Percentiles rank a stretch among this genome's conserved stretches.
Evolutionary conservation across 805 yeast species (phyloP).

Genomic region (Kazachstania viticola): DNA sequence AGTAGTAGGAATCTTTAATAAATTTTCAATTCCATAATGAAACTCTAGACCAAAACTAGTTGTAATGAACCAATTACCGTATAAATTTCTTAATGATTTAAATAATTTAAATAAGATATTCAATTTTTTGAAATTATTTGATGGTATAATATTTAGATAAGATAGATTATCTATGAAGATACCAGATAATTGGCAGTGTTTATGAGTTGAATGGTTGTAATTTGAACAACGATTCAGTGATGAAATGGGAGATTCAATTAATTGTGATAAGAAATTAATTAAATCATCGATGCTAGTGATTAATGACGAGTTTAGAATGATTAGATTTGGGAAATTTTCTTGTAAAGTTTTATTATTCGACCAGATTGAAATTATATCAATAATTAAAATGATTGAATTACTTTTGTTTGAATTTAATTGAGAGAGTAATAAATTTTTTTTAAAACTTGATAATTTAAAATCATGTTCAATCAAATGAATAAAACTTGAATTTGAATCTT

Average conservation of each 20-base stretch:
- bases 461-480: slow-evolving; percentile 19
- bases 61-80: slow-evolving; percentile 23
- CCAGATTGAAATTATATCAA: slow-evolving; percentile 15
- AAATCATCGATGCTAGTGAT: slow-evolving; percentile 14
- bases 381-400: slow-evolving; percentile 5
- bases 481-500: slow-evolving; percentile 2
- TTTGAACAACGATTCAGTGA: slow-evolving; percentile 15
- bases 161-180: slow-evolving; percentile 26
- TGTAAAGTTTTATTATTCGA: slow-evolving; percentile 1
- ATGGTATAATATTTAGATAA: slow-evolving; percentile 10
- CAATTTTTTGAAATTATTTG: slow-evolving; percentile 5
- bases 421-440: slow-evolving; percentile 4
- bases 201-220: neutral
- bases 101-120: slow-evolving; percentile 10
- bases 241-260: slow-evolving; percentile 14
- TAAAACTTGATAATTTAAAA: slow-evolving; percentile 12
- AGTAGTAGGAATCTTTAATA: slow-evolving; percentile 4
- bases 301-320: slow-evolving; percentile 13
- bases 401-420: neutral
- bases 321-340: no score
- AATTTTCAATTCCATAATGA: slow-evolving; percentile 19
- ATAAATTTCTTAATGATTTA: slow-evolving; percentile 10
- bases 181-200: slow-evolving; percentile 14
- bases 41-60: slow-evolving; percentile 19
- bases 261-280: slow-evolving; percentile 12